Percentiles rank a stretch among this genome's conserved stretches.
Conservation (phyloP, 257 asterid genomes). For the Catharanthus roseus region DNA sequence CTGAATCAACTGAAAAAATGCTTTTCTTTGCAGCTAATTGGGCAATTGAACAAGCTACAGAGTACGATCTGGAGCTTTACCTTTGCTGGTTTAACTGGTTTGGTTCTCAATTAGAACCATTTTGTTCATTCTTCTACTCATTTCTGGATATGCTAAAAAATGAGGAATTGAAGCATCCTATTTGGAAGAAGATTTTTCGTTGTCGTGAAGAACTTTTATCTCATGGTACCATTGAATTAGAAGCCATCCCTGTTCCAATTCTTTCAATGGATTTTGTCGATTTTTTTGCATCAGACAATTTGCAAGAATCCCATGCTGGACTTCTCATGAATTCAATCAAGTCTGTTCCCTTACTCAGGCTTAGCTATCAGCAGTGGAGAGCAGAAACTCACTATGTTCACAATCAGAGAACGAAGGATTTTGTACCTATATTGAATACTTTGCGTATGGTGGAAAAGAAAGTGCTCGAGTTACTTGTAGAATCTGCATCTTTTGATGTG, state of each 20-base stretch:
- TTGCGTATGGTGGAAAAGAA: conserved; percentile 51
- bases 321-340: conserved; percentile 44
- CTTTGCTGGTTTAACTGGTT: conserved; percentile 71
- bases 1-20: conserved; percentile 43
- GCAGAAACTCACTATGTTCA: conserved; percentile 32
- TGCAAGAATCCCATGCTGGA: conserved; percentile 26
- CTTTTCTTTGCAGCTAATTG: conserved; percentile 78
- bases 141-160: conserved; percentile 44
- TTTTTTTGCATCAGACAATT: conserved; percentile 33
- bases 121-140: conserved; percentile 38
- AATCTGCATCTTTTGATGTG: conserved; percentile 49
- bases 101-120: conserved; percentile 47
- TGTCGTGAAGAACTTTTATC: conserved; percentile 40
- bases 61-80: conserved; percentile 62
- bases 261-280: conserved; percentile 48
- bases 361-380: conserved; percentile 75
- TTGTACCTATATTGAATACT: conserved; percentile 39
- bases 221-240: conserved; percentile 23
- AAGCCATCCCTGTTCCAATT: conserved; percentile 35
- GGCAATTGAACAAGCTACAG: conserved; percentile 80
- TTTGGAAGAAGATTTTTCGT: conserved; percentile 56
- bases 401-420: conserved; percentile 27
- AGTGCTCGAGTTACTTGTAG: conserved; percentile 55
- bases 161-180: conserved; percentile 56
- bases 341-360: conserved; percentile 54